Percentiles rank a stretch among this genome's conserved stretches.
Conservation (phyloP, 352 stramenopile genomes). For the Aphanomyces cochlioides region DNA sequence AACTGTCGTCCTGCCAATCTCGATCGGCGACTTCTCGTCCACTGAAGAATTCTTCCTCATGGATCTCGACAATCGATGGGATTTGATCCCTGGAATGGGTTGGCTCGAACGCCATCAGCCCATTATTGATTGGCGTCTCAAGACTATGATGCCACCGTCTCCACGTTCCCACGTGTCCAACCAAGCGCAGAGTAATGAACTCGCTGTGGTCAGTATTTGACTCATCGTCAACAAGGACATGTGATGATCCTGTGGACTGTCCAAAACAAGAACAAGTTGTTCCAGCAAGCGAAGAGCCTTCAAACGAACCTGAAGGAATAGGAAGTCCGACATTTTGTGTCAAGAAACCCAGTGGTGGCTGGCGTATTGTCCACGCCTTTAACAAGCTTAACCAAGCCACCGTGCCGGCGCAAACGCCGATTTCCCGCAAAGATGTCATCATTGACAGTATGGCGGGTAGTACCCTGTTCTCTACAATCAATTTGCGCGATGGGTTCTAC, state of each 20-base stretch:
- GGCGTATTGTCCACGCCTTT: constrained; percentile 38
- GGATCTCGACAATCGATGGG: constrained; percentile 33
- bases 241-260: too few relatives aligned
- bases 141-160: constrained; percentile 30
- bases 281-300: too few relatives aligned
- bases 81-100: constrained; percentile 38
- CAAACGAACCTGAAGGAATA: too few relatives aligned
- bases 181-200: constrained; percentile 1
- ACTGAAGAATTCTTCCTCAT: constrained; percentile 38
- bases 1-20: constrained; percentile 25
- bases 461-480: constrained; percentile 36
- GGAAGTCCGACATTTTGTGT: constrained; percentile 36
- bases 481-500: constrained; percentile 39
- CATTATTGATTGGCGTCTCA: constrained; percentile 24
- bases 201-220: neutral
- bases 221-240: too few relatives aligned
- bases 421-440: constrained; percentile 35
- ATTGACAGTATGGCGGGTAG: constrained; percentile 35
- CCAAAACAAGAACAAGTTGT: too few relatives aligned
- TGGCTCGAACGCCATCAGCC: constrained; percentile 36
- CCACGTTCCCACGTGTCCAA: constrained; percentile 6
- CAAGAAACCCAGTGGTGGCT: constrained; percentile 30
- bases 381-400: constrained; percentile 40
- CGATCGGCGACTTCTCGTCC: constrained; percentile 31
- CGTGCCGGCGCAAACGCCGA: constrained; percentile 36